Base-by-base conservation (phyloP, 2,329 filamentous ascomycete genomes). In the Fusarium virguliforme region DNA sequence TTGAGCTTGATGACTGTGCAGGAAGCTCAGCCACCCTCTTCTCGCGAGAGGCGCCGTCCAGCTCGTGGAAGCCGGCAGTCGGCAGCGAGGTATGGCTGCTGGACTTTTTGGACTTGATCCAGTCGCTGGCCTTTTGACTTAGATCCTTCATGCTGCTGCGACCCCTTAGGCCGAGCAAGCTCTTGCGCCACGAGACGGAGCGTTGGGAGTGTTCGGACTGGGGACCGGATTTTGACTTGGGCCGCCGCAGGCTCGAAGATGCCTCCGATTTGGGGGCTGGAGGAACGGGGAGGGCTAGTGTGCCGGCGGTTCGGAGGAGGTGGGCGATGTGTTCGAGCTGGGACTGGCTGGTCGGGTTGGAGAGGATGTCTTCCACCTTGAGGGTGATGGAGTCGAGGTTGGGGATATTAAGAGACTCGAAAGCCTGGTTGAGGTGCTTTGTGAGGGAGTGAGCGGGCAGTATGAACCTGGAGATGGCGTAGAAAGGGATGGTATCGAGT, bases 401-500 rank as follows among this genome's bases (percentile, higher is more conserved):
- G 0, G 78, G 76, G 9, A 84, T 70, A 12, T 76, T 71, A 10
- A 83, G 72, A 28, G 76, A 77, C 1, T 81, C 77, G 8, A 88
- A 77, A 15, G 81, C 80, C 4, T 78, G 78, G 59, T 84, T 86
- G 53, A 87, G 80, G 56, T 81, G 81, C 5, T 81, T 76, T 3
- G 85, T 82, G 32, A 88, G 80, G 67, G 84, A 79, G 7, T 83
- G 78, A 0, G 86, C 86, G 0, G 86, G 82, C 43, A 88, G 79
- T 24, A 87, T 78, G 2, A 84, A 85, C 8, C 83, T 83, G 77
- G 84, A 86, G 12, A 87, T 81, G 51, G 86, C 82, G 72, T 85
- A 88, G 74, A 88, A 88, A 0, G 84, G 82, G 0, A 85, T 82
- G 2, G 81, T 81, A 35, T 83, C 82, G 5, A 85, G 77, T 46